Evolutionary conservation across 257 asterid species (phyloP), one percentile per base, ranked within the genome.

Genomic region (Parsonsia alboflavescens): DNA sequence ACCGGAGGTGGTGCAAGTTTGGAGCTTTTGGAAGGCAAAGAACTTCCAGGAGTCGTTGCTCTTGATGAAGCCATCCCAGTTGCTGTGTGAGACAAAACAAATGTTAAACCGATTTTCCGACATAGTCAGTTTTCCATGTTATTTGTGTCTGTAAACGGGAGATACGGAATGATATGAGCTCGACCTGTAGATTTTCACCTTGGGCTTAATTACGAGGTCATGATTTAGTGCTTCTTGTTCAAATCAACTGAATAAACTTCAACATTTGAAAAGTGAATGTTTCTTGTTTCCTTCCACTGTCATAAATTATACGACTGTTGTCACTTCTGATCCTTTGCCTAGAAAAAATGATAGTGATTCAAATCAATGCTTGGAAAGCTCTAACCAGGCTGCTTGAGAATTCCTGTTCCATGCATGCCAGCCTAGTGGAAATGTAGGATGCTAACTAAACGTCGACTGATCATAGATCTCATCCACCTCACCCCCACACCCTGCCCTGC

Each of bases 1-100:
- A 92, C 98, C 0, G 98, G 97, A 62, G 96, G 98, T 67, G 98
- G 98, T 71, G 98, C 98, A 77, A 90, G 98, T 83, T 79, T 92
- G 90, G 98, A 92, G 88, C 90, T 92, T 10, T 81, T 92, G 81
- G 96, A 92, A 84, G 98, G 98, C 56, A 92, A 92, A 80, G 82
- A 71, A 73, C 90, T 92, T 45, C 98, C 98, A 2, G 96, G 97
- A n/a, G 97, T 92, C 58, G 77, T 88, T 69, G 97, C 98, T 45
- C 89, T 92, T 4, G 97, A 92, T 46, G 98, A 90, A 76, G 97
- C 96, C 66, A 65, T 73, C 57, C 87, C 93, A n/a, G 97, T 91
- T 73, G 75, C 93, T 6, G 97, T 80, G 80, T 87, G 81, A 89
- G 61, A 68, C 76, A 28, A 49, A 63, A 19, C 33, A 54, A n/a